These are phyloP conservation scores for Globisporangium middletonii DNA, from an alignment of 352 stramenopile species.

Conservation along the genomic window DNA sequence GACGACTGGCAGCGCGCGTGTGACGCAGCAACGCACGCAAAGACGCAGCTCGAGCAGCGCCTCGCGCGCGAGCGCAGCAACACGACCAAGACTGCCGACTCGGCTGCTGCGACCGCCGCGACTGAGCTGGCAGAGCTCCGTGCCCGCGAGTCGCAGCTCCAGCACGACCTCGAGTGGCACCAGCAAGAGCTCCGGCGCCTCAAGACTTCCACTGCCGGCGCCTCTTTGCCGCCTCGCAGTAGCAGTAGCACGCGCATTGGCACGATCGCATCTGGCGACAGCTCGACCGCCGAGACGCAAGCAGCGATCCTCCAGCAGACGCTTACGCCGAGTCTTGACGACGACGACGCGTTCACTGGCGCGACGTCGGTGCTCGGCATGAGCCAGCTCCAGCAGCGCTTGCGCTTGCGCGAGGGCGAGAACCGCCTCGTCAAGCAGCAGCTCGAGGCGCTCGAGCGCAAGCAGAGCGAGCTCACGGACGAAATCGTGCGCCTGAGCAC, in stretches of 20 bases:
- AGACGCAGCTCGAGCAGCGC: constrained; percentile 28
- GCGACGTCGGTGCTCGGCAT: constrained; percentile 63
- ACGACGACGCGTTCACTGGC: constrained; percentile 20
- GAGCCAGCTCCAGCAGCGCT: constrained; percentile 66
- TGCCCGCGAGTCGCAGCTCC: constrained; percentile 38
- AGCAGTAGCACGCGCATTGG: not conserved
- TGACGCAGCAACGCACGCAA: constrained; percentile 28
- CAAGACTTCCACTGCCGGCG: no score
- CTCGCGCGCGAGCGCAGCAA: constrained; percentile 12
- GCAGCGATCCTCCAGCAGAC: constrained; percentile 59
- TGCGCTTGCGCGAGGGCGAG: constrained; percentile 70
- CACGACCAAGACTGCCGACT: constrained; percentile 4
- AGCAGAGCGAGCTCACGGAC: constrained; percentile 63
- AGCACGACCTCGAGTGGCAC: constrained; percentile 56
- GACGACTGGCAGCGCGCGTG: constrained; percentile 40
- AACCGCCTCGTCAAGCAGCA: constrained; percentile 73
- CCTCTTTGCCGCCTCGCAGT: not conserved
- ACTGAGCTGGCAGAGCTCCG: constrained; percentile 35
- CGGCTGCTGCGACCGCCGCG: constrained; percentile 9
- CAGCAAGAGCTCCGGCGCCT: constrained; percentile 47
- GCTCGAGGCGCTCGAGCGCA: constrained; percentile 47
- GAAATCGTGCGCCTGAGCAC: constrained; percentile 71
- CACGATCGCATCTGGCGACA: not conserved
- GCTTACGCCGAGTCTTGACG: constrained; percentile 20
- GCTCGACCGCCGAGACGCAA: constrained; percentile 27